These are phyloP conservation scores for Candida ulmi DNA, from an alignment of 805 yeast species.

Conservation along the genomic window DNA sequence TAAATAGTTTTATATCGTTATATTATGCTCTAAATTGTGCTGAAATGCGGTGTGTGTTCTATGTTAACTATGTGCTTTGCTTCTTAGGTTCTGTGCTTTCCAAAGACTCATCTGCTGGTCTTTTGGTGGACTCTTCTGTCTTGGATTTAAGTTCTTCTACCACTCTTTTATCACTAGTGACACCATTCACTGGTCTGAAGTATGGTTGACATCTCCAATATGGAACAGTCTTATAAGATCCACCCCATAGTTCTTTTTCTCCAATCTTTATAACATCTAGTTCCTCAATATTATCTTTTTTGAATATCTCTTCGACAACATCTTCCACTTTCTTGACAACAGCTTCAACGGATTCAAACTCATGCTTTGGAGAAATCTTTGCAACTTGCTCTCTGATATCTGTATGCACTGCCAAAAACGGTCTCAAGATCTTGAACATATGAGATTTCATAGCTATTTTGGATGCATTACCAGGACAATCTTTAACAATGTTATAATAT, in stretches of 20 bases:
- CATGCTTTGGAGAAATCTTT: constrained; percentile 34
- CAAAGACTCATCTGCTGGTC: constrained; percentile 20
- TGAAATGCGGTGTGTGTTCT: too few species aligned
- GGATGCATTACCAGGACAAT: constrained; percentile 51
- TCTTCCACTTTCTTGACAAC: constrained; percentile 63
- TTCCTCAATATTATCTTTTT: constrained; percentile 44
- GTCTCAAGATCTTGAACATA: constrained; percentile 77
- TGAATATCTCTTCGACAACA: constrained; percentile 52
- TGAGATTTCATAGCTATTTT: constrained; percentile 86
- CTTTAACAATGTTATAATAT: constrained; percentile 72
- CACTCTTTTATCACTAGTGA: constrained; percentile 40
- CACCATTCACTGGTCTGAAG: constrained; percentile 85
- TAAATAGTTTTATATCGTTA: too few species aligned
- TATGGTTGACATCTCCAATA: constrained; percentile 97
- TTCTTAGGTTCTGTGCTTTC: constrained; percentile 15
- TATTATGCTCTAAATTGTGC: too few species aligned
- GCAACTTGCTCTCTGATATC: constrained; percentile 77
- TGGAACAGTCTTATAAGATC: constrained; percentile 73
- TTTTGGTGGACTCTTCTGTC: constrained; percentile 10
- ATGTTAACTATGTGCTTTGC: constrained; percentile 1
- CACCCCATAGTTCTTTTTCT: constrained; percentile 66
- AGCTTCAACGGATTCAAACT: constrained; percentile 44
- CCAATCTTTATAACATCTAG: constrained; percentile 54
- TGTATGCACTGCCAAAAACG: constrained; percentile 71
- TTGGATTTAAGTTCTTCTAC: constrained; percentile 22